phyloP scores from a whole-genome alignment of 352 stramenopile species.

The Globisporangium takayamanum region DNA sequence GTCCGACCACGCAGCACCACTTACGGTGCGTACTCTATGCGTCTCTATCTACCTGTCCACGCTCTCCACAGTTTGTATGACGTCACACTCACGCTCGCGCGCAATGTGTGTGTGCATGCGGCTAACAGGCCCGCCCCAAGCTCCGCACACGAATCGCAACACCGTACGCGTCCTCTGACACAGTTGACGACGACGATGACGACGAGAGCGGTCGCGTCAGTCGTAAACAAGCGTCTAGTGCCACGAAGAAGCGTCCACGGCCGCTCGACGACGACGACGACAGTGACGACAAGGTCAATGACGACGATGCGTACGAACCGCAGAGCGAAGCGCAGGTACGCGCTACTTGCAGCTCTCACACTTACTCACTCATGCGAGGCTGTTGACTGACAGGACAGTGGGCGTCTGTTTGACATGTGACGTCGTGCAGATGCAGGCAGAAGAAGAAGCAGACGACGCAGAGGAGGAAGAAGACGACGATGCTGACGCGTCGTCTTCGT shows the following conservation, averaged over 20 bases:
- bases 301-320: slow-evolving; percentile 8
- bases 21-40: not conserved
- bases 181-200: slow-evolving; percentile 36
- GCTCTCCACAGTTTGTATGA: too few relatives aligned
- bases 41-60: not conserved
- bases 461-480: slow-evolving; percentile 15
- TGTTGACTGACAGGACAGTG: not conserved
- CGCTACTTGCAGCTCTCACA: not conserved
- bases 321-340: slow-evolving; percentile 11
- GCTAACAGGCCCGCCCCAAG: slow-evolving; percentile 18
- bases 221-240: too few relatives aligned
- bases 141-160: slow-evolving; percentile 15
- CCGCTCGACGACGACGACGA: slow-evolving; percentile 15
- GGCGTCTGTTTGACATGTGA: not conserved
- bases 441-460: slow-evolving; percentile 24
- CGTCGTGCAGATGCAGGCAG: slow-evolving; percentile 13
- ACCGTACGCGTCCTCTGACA: slow-evolving; percentile 14
- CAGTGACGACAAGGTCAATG: slow-evolving; percentile 25
- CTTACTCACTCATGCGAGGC: not conserved
- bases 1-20: not conserved
- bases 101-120: too few relatives aligned
- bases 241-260: too few relatives aligned
- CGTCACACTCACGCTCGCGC: not conserved
- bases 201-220: not conserved
- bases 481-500: not conserved